Evolutionary conservation across 805 yeast genomes (phyloP), one percentile per base, ranked within the genome.

Genomic region (Hanseniaspora singularis): DNA sequence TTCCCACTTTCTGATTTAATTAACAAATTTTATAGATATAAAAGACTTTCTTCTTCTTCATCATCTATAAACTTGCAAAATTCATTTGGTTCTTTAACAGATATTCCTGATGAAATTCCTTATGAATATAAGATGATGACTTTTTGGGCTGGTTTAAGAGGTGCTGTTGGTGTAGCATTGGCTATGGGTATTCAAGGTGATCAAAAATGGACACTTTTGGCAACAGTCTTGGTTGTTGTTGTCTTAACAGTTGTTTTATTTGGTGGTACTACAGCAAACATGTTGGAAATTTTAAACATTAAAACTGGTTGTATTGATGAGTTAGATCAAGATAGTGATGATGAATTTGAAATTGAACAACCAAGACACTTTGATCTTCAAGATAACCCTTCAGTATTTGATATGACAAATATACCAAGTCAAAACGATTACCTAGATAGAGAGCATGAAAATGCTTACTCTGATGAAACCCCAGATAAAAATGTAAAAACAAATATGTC

Each of bases 161-260:
- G 99, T 50, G 99, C 99, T 0, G 99, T 92, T 30, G 99, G 99
- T 53, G 99, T 92, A 4, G 99, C 98, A 0, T 72, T 92, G 57
- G 98, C 98, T 0, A 86, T 94, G 78, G 98, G 98, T 12, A 68
- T 92, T 33, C 95, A 85, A 64, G 98, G 97, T 51, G 96, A 89
- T 58, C 79, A 84, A 48, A 89, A 88, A 53, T 79, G 80, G 59
- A 79, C 95, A 0, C 67, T 92, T 45, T 66, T 89, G 46, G 99
- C 98, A 2, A 94, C 98, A 0, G 96, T 94, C 0, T 67, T 94
- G 36, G 97, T 94, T 12, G 97, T 89, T 20, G 99, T 92, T 10
- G 98, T 92, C 26, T 68, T 92, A 39, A 92, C 99, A 0, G 98
- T 92, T 24, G 88, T 92, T 47, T 72, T 92, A 24, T 92, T 92